phyloP scores from a whole-genome alignment of 2,329 filamentous ascomycete genomes.

The Monosporascus sp. region DNA sequence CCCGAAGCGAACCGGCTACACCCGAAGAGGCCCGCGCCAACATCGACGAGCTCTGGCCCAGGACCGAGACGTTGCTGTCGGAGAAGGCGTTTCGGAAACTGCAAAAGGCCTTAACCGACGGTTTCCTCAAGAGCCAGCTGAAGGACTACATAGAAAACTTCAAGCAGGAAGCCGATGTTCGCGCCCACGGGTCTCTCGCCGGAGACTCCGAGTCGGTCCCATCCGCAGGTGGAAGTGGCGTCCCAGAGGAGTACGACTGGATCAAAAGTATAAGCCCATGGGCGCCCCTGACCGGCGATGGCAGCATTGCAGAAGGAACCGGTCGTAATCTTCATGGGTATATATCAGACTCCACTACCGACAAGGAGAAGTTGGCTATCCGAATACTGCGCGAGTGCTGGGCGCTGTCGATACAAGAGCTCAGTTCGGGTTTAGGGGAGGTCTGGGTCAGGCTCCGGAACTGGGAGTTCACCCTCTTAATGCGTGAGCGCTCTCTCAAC shows the following conservation, averaged over 20 bases:
- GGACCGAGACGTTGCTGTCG: conserved; percentile 31
- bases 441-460: conserved; percentile 34
- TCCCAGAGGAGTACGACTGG: conserved; percentile 31
- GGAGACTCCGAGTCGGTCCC: neutral
- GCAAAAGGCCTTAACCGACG: conserved; percentile 30
- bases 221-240: neutral
- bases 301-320: conserved; percentile 5
- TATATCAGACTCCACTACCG: conserved; percentile 16
- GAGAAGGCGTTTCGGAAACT: conserved; percentile 38
- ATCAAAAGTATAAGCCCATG: conserved; percentile 36
- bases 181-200: neutral
- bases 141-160: conserved; percentile 32
- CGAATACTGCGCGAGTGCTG: conserved; percentile 45
- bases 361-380: conserved; percentile 37
- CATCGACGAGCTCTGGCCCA: conserved; percentile 45
- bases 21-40: conserved; percentile 36
- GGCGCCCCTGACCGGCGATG: conserved; percentile 28
- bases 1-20: conserved; percentile 19
- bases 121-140: conserved; percentile 46
- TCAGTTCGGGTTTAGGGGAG: conserved; percentile 37
- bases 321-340: conserved; percentile 25
- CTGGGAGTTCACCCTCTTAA: conserved; percentile 39
- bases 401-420: conserved; percentile 43
- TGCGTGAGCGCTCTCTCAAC: conserved; percentile 28
- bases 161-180: neutral